A percentile compares a stretch with the other conserved stretches of the same genome.
These are phyloP conservation scores for Chytriomyces sp. DNA, from an alignment of 192 early-diverging fungal genomes.

Conservation along the genomic window DNA sequence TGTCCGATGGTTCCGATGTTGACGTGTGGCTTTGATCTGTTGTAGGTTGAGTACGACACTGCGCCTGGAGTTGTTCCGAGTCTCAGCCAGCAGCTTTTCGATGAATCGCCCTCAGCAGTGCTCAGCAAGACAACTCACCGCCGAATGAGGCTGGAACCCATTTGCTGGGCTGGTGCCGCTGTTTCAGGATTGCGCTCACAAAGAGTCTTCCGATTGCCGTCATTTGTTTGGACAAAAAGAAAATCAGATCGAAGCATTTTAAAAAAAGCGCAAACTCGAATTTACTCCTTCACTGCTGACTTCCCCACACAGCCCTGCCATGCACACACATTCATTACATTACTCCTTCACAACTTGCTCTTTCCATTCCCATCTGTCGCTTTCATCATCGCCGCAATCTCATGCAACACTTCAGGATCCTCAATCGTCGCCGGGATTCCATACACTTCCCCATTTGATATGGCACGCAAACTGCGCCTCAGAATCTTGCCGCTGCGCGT, in stretches of 20 bases:
- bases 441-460: conserved; percentile 59
- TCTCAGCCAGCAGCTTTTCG: no score
- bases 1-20: conserved; percentile 99
- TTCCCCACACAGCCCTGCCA: no score
- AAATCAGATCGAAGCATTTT: no score
- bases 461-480: conserved; percentile 71
- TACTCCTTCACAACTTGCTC: conserved; percentile 22
- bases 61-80: background rate
- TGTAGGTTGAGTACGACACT: conserved; percentile 65
- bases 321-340: no score
- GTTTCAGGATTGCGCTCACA: background rate
- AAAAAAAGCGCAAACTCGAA: no score
- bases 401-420: conserved; percentile 57
- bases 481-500: conserved; percentile 86
- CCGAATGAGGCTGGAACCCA: background rate
- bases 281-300: no score
- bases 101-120: no score
- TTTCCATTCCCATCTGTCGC: background rate
- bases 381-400: conserved; percentile 25
- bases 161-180: background rate
- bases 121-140: background rate
- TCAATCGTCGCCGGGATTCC: conserved; percentile 84
- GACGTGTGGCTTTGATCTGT: conserved; percentile 92
- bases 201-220: background rate
- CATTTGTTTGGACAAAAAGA: background rate